Evolutionary conservation across 1,284 basidiomycete species (phyloP), one percentile per base, ranked within the genome.

Genomic region (Schizophyllum commune): DNA sequence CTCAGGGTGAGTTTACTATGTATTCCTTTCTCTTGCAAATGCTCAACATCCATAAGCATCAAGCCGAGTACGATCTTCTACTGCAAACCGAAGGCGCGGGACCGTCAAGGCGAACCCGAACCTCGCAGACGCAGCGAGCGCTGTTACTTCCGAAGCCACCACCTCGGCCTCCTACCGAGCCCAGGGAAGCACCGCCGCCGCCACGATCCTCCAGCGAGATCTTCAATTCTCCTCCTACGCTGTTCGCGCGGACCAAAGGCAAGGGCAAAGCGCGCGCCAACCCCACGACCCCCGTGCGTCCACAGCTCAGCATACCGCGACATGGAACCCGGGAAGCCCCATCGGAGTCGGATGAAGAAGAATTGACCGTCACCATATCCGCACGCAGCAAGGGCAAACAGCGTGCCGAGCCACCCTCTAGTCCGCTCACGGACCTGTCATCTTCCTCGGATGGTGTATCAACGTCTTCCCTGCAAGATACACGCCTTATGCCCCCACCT

Each of bases 31-130:
- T 59, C 27, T 39, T 58, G 27, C 32, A 59, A 27, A 59, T 54
- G 56, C 13, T 60, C 69, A 52, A 65, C 52, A 63, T 20, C 66
- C 91, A 82, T 67, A 88, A 90, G 72, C 68, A 80, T 1, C 74
- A 77, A 64, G 80, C 82, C 65, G 88, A 90, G 92, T 22, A 71
- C 87, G 55, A 78, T 82, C 57, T 77, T 79, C 63, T 73, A 78
- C 1, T 69, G 65, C 56, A 60, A 15, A 60, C 75, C 5, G 65
- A 78, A 1, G 65, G 67, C 13, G 72, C 79, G 20, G 79, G 79
- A 2, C 78, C 83, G 9, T 80, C 85, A 15, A 79, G 88, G 33
- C 77, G 81, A 47, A 92, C 90, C 17, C 81, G 90, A 21, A 79
- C 84, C 27, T 80, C 83, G 5, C 82, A 81, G 52, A 81, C 75